phyloP scores from a whole-genome alignment of 495 filamentous ascomycete species.

The Penicillium crystallinum region DNA sequence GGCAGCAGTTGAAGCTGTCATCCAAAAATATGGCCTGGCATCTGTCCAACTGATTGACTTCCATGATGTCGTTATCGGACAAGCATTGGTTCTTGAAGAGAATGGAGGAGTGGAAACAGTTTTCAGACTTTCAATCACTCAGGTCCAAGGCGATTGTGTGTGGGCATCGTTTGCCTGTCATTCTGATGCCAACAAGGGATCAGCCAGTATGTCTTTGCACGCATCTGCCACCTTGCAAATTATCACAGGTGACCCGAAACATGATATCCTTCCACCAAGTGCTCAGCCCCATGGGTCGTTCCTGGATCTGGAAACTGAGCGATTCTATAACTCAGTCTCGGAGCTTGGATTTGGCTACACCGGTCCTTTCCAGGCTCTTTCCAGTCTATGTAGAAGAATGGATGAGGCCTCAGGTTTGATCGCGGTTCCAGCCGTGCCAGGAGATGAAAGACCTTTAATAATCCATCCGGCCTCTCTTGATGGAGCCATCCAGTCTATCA shows the following conservation, averaged over 20 bases:
- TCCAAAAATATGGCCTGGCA: conserved; percentile 10
- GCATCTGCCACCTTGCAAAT: conserved; percentile 16
- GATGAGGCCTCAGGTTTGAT: conserved; percentile 19
- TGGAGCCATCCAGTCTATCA: conserved; percentile 36
- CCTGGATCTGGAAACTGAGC: conserved; percentile 33
- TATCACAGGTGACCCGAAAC: conserved; percentile 3
- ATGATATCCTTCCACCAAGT: conserved; percentile 10
- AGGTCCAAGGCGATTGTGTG: background rate
- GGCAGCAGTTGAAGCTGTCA: conserved; percentile 50
- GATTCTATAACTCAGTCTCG: conserved; percentile 36
- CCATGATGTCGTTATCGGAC: conserved; percentile 34
- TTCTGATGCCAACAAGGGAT: conserved; percentile 16
- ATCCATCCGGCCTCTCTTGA: conserved; percentile 41
- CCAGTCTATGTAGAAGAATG: conserved; percentile 19
- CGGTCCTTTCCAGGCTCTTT: conserved; percentile 24
- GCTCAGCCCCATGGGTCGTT: background rate
- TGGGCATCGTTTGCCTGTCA: conserved; percentile 17
- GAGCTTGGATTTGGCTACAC: conserved; percentile 32
- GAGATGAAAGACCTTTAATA: conserved; percentile 1
- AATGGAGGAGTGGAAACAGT: conserved; percentile 40
- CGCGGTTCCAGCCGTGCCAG: conserved; percentile 5
- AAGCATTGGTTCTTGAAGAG: conserved; percentile 49
- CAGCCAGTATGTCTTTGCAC: conserved; percentile 15
- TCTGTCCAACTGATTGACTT: conserved; percentile 28
- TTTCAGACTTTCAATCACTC: conserved; percentile 26